Percentiles rank a stretch among this genome's conserved stretches.
phyloP scores from a whole-genome alignment of 495 filamentous ascomycete genomes.

The Penicillium mononematosum region DNA sequence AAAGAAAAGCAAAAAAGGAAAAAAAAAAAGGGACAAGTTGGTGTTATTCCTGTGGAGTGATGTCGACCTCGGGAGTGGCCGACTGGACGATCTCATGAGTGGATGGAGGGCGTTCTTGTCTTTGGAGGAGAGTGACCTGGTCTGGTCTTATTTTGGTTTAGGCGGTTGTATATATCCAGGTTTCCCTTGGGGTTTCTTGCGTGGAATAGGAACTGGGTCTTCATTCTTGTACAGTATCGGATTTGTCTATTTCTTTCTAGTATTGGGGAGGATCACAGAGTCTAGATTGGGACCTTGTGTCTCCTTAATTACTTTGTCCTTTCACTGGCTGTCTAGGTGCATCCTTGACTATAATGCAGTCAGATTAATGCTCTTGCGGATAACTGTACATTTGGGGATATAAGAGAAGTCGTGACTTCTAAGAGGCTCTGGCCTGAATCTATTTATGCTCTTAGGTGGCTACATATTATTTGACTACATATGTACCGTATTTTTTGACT shows the following conservation, averaged over 20 bases:
- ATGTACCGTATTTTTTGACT: too few species aligned
- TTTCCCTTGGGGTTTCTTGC: background rate
- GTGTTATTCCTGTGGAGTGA: background rate
- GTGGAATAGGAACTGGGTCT: constrained; percentile 6
- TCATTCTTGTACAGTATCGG: constrained; percentile 6
- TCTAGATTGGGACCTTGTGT: background rate
- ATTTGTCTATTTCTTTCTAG: background rate
- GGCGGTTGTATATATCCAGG: constrained; percentile 1
- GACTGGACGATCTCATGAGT: constrained; percentile 11
- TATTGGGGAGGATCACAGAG: background rate
- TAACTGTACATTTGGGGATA: too few species aligned
- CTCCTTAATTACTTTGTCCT: background rate
- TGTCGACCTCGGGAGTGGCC: background rate
- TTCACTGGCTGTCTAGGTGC: background rate
- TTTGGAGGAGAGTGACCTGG: background rate
- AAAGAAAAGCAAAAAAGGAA: too few species aligned
- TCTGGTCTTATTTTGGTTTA: background rate
- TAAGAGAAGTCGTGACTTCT: background rate
- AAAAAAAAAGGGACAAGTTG: background rate
- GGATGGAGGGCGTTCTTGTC: constrained; percentile 2
- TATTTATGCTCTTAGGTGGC: too few species aligned
- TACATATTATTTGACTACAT: background rate
- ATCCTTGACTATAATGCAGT: background rate
- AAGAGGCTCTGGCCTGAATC: background rate
- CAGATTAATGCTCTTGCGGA: background rate